Conservation (phyloP, 495 filamentous ascomycete genomes). For the Lindgomyces ingoldianus region DNA sequence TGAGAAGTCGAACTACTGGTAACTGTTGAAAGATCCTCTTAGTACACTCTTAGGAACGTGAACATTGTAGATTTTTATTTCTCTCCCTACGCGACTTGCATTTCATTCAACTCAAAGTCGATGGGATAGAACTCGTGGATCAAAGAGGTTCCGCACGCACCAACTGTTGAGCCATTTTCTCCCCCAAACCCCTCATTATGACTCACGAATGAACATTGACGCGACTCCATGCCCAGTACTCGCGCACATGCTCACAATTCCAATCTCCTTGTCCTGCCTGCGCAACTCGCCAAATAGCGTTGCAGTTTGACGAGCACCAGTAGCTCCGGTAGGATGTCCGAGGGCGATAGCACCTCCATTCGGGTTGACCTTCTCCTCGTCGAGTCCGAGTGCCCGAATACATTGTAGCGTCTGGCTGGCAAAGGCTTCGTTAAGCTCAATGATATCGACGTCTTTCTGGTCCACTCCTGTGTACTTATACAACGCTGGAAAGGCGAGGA, state of each 20-base stretch:
- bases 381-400: slow-evolving; percentile 31
- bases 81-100: too few species aligned
- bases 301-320: slow-evolving; percentile 31
- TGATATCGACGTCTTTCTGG: slow-evolving; percentile 38
- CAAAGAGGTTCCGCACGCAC: too few species aligned
- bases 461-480: slow-evolving; percentile 31
- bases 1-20: too few species aligned
- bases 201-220: slow-evolving; percentile 32
- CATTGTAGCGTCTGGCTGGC: slow-evolving; percentile 38
- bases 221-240: slow-evolving; percentile 33
- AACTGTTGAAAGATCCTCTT: too few species aligned
- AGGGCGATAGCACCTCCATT: slow-evolving; percentile 41
- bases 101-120: too few species aligned
- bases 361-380: slow-evolving; percentile 37
- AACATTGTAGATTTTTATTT: too few species aligned
- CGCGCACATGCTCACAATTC: slow-evolving; percentile 35
- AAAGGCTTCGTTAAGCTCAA: slow-evolving; percentile 42
- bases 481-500: slow-evolving; percentile 33
- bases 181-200: too few species aligned
- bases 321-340: slow-evolving; percentile 36
- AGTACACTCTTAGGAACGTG: too few species aligned
- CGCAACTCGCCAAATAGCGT: slow-evolving; percentile 31
- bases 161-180: too few species aligned
- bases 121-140: too few species aligned
- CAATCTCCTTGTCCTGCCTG: slow-evolving; percentile 34